Evolutionary conservation across 495 filamentous ascomycete species (phyloP).

Genomic region (Penicillium salamii): DNA sequence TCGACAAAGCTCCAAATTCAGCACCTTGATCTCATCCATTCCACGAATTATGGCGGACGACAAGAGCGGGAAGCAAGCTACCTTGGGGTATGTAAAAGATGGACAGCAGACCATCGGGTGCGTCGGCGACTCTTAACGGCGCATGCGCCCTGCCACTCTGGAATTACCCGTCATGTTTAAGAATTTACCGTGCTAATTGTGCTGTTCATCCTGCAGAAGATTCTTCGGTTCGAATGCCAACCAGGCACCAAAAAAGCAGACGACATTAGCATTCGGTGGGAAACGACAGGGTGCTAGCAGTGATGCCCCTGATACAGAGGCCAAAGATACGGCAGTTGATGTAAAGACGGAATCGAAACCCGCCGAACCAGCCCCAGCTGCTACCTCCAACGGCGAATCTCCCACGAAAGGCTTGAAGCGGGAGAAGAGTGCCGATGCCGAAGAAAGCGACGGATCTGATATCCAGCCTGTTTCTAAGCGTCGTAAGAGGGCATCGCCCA

Average conservation of each 20-base stretch:
- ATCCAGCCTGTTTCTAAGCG: conserved; percentile 50
- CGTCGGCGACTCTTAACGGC: conserved; percentile 35
- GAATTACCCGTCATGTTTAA: neutral
- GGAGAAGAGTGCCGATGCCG: conserved; percentile 32
- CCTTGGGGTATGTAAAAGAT: conserved; percentile 86
- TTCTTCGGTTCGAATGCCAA: conserved; percentile 45
- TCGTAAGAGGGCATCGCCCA: conserved; percentile 28
- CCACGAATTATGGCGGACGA: conserved; percentile 36
- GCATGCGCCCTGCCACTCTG: neutral
- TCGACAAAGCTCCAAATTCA: neutral
- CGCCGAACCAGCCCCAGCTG: conserved; percentile 15
- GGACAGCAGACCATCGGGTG: conserved; percentile 82
- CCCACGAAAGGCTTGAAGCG: conserved; percentile 30
- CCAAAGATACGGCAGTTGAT: conserved; percentile 42
- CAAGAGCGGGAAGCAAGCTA: conserved; percentile 69
- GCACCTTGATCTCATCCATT: neutral
- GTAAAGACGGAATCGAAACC: conserved; percentile 20
- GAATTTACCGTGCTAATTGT: neutral
- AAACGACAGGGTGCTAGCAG: conserved; percentile 29
- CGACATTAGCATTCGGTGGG: conserved; percentile 63
- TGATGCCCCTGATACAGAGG: conserved; percentile 13
- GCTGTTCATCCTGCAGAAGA: conserved; percentile 22
- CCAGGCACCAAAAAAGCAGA: conserved; percentile 63
- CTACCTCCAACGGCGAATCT: conserved; percentile 5
- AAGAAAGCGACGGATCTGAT: conserved; percentile 50